Base-by-base conservation (phyloP, 345 rosid species). In the Sonneratia caseolaris region DNA sequence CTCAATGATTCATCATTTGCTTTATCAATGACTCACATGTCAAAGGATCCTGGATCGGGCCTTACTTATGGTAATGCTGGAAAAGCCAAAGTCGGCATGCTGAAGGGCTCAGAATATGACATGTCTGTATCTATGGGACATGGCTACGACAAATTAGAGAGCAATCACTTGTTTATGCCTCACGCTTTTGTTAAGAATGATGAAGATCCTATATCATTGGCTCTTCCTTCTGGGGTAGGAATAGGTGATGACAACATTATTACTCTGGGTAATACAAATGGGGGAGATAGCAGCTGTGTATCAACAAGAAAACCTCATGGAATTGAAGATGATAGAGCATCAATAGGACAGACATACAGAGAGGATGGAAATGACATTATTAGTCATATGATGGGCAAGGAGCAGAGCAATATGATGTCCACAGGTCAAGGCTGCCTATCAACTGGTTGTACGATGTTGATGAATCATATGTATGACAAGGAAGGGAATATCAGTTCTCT, bases 71-170 rank as follows among this genome's bases (percentile, higher is more conserved):
- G 85, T 78, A 92, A 89, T 55, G 75, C 74, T 69, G 85, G 89
- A 70, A 93, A 88, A 81, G 94, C 87, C 53, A 91, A 86, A 68
- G 86, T 91, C 70, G 86, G 83, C 81, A 88, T 84, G 68, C 87
- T 89, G 57, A 93, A 88, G 86, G 96, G 85, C 66, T 66, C 78
- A 2, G 81, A 81, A 4, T 74, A 75, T 70, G 72, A 70, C 47
- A 62, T 82, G 73, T 86, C 75, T 80, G 82, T 74, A 72, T 72
- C 76, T 68, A 83, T 84, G 37, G 85, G 81, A 77, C 83, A 76
- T 75, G 62, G 76, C 79, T 77, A 78, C 72, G 70, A 76, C 62
- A 36, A 74, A 59, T 80, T 81, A 66, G 83, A 73, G 72, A 81
- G 80, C 69, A 64, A 78, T 74, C 78, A 81, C 72, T 75, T 84